Evolutionary conservation across 148 eudicot species (phyloP).

Genomic region (Nyssa sinensis): DNA sequence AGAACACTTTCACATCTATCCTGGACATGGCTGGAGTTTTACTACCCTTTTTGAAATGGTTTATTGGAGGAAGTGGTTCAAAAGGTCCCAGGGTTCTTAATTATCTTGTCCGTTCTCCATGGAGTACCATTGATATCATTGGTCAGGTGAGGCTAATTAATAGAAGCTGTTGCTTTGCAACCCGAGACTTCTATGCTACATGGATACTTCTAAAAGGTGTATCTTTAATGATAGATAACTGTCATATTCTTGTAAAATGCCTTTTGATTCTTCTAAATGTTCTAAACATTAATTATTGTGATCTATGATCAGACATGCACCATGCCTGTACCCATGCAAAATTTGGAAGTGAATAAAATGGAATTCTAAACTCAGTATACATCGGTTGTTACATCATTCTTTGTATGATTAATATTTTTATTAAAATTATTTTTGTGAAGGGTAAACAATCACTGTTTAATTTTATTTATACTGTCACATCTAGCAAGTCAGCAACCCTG

Average conservation of each 20-base stretch:
- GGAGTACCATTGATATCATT: constrained; percentile 80
- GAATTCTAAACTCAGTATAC: not conserved
- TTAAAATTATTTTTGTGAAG: too few species aligned
- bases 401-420: too few species aligned
- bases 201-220: not conserved
- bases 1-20: constrained; percentile 94
- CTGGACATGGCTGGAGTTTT: constrained; percentile 98
- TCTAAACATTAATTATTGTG: not conserved
- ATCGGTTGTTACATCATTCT: not conserved
- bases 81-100: constrained; percentile 71
- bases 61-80: constrained; percentile 75
- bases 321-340: not conserved
- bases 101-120: constrained; percentile 79
- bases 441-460: too few species aligned
- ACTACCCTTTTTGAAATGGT: constrained; percentile 81
- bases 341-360: not conserved
- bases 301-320: not conserved
- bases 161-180: constrained; percentile 9
- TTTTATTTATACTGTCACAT: not conserved
- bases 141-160: constrained; percentile 58
- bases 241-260: not conserved
- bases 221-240: not conserved
- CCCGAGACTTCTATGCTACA: not conserved
- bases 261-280: too few species aligned
- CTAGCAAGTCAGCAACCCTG: not conserved